A percentile compares a stretch with the other conserved stretches of the same genome.
phyloP scores from a whole-genome alignment of 2,329 filamentous ascomycete species.

The Diaporthe sp. region DNA sequence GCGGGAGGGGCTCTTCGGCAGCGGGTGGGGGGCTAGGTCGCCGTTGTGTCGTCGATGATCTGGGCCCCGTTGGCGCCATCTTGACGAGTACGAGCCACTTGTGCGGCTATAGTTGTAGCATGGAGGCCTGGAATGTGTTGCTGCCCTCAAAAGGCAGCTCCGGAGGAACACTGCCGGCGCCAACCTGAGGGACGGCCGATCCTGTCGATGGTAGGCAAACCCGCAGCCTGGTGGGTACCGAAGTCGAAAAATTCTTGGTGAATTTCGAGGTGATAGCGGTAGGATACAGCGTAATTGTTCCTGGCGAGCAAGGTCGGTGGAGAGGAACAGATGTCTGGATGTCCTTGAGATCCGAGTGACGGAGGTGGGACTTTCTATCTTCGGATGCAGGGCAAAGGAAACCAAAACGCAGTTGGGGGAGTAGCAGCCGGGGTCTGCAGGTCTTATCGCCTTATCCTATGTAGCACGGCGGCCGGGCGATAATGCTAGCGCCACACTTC shows the following conservation, averaged over 20 bases:
- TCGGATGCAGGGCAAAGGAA: slow-evolving; percentile 1
- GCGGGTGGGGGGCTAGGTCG: slow-evolving; percentile 32
- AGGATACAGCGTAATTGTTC: background rate
- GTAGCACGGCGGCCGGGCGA: background rate
- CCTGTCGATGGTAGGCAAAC: background rate
- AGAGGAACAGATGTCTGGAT: background rate
- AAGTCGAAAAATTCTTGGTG: background rate
- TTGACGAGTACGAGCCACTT: background rate
- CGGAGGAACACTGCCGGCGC: background rate
- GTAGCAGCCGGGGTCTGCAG: background rate
- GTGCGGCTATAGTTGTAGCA: background rate
- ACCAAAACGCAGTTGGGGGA: slow-evolving; percentile 1
- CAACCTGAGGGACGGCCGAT: background rate
- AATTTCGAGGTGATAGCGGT: background rate
- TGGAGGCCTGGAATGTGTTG: background rate
- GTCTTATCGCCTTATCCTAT: slow-evolving; percentile 6
- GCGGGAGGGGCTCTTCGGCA: slow-evolving; percentile 33
- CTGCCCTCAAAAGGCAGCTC: too few species aligned
- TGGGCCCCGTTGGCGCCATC: slow-evolving; percentile 40
- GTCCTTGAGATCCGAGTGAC: too few species aligned
- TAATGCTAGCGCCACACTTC: slow-evolving; percentile 26
- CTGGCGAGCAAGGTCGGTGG: background rate
- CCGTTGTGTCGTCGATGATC: slow-evolving; percentile 33
- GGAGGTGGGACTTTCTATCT: background rate
- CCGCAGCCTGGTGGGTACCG: background rate